Evolutionary conservation across 2,329 filamentous ascomycete species (phyloP).

Genomic region (Lasiodiplodia sp.): DNA sequence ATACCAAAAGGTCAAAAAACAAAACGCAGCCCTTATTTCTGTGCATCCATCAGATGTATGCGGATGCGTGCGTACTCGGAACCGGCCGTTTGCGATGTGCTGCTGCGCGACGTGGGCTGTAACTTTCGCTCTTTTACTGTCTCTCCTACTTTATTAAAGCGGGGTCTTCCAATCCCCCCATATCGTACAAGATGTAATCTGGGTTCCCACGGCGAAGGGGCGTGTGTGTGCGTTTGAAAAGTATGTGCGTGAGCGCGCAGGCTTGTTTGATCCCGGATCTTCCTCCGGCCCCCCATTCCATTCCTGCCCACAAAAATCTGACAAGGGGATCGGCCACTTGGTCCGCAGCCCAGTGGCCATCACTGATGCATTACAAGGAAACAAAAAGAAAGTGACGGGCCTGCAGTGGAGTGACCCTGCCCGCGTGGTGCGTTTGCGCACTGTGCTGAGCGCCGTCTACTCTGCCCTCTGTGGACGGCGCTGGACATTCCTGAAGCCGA

Average conservation of each 20-base stretch:
- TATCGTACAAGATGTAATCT: conserved; percentile 3
- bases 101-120: background rate
- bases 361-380: conserved; percentile 8
- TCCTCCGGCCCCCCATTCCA: background rate
- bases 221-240: background rate
- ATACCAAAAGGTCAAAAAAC: background rate
- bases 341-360: background rate
- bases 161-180: conserved; percentile 3
- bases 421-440: conserved; percentile 3
- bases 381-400: conserved; percentile 8
- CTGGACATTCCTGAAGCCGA: background rate
- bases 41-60: background rate
- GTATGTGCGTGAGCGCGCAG: conserved; percentile 17
- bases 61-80: background rate
- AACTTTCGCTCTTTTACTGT: background rate
- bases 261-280: background rate
- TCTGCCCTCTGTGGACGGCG: background rate
- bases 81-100: background rate
- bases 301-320: background rate
- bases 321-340: background rate
- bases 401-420: conserved; percentile 5
- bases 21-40: background rate
- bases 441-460: background rate
- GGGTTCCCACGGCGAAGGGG: background rate
- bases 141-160: background rate